Evolutionary conservation across 768 basidiomycete genomes (phyloP).

Genomic region (Leucocoprinus leucothites): DNA sequence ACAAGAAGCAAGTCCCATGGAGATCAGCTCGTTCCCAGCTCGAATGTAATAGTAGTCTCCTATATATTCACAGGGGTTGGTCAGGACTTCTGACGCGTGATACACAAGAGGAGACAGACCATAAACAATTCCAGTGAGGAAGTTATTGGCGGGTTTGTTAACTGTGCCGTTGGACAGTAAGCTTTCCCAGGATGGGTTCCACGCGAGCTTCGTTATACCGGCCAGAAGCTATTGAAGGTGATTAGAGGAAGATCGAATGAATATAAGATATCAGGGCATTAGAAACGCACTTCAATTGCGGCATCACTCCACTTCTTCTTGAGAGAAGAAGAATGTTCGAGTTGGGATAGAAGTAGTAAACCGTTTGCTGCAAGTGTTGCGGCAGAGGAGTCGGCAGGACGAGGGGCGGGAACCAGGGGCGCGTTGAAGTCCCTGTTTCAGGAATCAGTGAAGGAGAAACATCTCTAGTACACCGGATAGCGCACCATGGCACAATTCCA

Average conservation of each 20-base stretch:
- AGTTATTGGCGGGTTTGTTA: conserved; percentile 52
- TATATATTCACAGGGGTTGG: conserved; percentile 19
- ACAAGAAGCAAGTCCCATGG: conserved; percentile 41
- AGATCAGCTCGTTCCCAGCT: conserved; percentile 50
- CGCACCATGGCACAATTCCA: conserved; percentile 67
- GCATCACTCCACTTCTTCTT: conserved; percentile 41
- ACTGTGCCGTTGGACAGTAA: conserved; percentile 66
- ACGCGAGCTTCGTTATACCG: conserved; percentile 48
- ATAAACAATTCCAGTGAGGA: conserved; percentile 56
- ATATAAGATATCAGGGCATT: background rate
- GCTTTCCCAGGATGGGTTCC: conserved; percentile 61
- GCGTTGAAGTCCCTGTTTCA: conserved; percentile 68
- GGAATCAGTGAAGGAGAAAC: conserved; percentile 1
- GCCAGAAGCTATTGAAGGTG: conserved; percentile 35
- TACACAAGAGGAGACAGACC: conserved; percentile 22
- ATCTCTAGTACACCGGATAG: background rate
- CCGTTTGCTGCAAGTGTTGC: conserved; percentile 61
- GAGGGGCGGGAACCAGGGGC: conserved; percentile 46
- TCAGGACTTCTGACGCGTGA: background rate
- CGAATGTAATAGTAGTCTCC: conserved; percentile 65
- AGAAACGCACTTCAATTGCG: conserved; percentile 42
- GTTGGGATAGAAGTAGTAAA: conserved; percentile 51
- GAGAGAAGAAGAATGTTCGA: conserved; percentile 31
- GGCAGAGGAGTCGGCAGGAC: conserved; percentile 69
- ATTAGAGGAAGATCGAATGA: background rate